These are phyloP conservation scores for Amanita fuliginea DNA, from an alignment of 768 basidiomycete species.

Conservation along the genomic window DNA sequence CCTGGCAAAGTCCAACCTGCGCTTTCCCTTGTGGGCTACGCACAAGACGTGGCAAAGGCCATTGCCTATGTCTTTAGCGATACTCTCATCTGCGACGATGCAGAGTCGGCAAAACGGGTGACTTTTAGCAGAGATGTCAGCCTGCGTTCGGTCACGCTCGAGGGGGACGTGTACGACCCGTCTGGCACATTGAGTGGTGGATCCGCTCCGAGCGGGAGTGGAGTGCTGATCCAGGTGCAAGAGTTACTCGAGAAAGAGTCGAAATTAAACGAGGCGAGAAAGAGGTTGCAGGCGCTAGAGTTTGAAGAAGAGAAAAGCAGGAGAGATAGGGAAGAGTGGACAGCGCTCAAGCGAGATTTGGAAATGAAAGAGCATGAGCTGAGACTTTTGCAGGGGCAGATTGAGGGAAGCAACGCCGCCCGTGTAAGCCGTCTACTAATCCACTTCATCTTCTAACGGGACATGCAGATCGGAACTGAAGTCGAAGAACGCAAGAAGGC, in stretches of 20 bases:
- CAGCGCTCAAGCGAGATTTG: conserved; percentile 45
- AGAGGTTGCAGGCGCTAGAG: conserved; percentile 39
- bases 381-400: conserved; percentile 68
- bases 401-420: conserved; percentile 82
- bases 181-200: conserved; percentile 91
- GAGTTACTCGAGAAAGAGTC: conserved; percentile 63
- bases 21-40: conserved; percentile 79
- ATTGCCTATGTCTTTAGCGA: conserved; percentile 93
- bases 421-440: conserved; percentile 39
- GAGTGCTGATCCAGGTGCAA: conserved; percentile 74
- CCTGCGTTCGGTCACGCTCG: conserved; percentile 82
- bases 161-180: conserved; percentile 95
- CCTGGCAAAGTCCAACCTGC: conserved; percentile 78
- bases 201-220: conserved; percentile 65
- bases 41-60: conserved; percentile 72
- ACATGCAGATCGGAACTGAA: conserved; percentile 60
- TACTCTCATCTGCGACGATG: conserved; percentile 84
- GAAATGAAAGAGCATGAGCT: conserved; percentile 90
- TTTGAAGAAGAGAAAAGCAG: conserved; percentile 40
- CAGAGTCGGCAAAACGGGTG: conserved; percentile 75
- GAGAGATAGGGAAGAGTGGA: conserved; percentile 53
- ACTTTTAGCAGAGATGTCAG: conserved; percentile 66
- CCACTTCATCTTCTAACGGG: background rate
- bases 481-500: conserved; percentile 61
- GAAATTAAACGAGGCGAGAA: conserved; percentile 38